Evolutionary conservation across 805 yeast genomes (phyloP).

Genomic region (Cyberlindnera mrakii): DNA sequence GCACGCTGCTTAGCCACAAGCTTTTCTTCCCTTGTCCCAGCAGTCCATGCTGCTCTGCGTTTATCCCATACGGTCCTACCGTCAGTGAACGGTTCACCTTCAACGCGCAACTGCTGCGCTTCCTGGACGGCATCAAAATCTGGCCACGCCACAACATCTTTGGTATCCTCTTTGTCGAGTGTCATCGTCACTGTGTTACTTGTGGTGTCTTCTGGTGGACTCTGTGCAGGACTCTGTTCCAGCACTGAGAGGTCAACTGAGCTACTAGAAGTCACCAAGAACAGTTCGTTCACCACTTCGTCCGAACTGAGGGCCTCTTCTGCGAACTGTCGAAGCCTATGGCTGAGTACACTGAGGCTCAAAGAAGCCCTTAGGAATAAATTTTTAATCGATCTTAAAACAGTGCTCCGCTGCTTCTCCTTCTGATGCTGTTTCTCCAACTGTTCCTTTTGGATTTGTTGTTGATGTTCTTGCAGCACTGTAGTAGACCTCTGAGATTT

Average conservation of each 20-base stretch:
- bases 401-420: neutral
- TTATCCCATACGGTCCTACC: conserved; percentile 66
- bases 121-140: conserved; percentile 29
- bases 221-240: conserved; percentile 18
- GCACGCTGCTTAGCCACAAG: conserved; percentile 12
- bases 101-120: conserved; percentile 8
- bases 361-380: conserved; percentile 34
- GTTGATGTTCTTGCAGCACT: neutral
- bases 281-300: conserved; percentile 45
- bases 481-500: too few species aligned
- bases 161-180: conserved; percentile 6
- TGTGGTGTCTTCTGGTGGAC: neutral
- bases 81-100: conserved; percentile 33
- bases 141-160: conserved; percentile 7
- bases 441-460: conserved; percentile 3
- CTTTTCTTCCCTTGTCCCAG: conserved; percentile 26
- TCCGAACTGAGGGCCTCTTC: conserved; percentile 45
- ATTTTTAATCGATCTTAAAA: conserved; percentile 21
- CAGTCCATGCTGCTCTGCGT: conserved; percentile 64
- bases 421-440: conserved; percentile 5
- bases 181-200: neutral
- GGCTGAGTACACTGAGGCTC: conserved; percentile 31
- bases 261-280: conserved; percentile 35
- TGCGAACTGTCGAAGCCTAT: conserved; percentile 35
- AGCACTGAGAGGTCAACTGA: conserved; percentile 19